These are phyloP conservation scores for Pouteria glomerata DNA, from an alignment of 148 eudicot species.

Conservation along the genomic window DNA sequence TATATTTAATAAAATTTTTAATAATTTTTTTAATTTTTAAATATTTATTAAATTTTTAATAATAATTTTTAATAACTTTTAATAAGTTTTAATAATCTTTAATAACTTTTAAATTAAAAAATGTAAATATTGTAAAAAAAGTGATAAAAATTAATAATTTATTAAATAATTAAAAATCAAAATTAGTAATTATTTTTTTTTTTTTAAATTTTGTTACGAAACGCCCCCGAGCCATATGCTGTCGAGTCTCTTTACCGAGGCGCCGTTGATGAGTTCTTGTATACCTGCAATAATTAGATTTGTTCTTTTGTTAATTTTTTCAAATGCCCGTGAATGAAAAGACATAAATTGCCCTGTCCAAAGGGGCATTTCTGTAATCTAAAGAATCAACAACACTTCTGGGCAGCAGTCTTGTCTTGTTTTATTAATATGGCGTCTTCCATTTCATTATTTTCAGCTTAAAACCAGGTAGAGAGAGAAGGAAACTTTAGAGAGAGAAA, in stretches of 20 bases:
- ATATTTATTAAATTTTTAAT: too few species aligned
- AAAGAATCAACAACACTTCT: too few species aligned
- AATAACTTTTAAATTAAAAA: too few species aligned
- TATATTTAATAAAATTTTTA: too few species aligned
- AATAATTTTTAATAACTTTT: too few species aligned
- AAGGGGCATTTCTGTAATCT: slow-evolving; percentile 15
- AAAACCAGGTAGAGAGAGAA: not conserved
- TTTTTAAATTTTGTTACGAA: not conserved
- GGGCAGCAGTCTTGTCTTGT: not conserved
- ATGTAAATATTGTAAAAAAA: too few species aligned
- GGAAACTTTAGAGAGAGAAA: not conserved
- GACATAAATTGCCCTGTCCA: not conserved
- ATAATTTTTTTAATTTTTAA: too few species aligned
- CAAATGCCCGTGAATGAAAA: not conserved
- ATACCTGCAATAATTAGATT: not conserved
- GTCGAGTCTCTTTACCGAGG: not conserved
- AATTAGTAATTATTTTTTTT: too few species aligned
- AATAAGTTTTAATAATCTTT: too few species aligned
- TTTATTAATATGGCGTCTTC: slow-evolving; percentile 7
- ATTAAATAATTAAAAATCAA: too few species aligned
- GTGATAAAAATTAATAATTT: too few species aligned
- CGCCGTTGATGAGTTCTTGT: slow-evolving; percentile 3
- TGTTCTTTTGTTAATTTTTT: not conserved
- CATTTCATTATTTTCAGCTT: slow-evolving; percentile 11
- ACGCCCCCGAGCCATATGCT: too few species aligned